Conservation (phyloP, 1,284 basidiomycete genomes). For the Puccinia triticina region DNA sequence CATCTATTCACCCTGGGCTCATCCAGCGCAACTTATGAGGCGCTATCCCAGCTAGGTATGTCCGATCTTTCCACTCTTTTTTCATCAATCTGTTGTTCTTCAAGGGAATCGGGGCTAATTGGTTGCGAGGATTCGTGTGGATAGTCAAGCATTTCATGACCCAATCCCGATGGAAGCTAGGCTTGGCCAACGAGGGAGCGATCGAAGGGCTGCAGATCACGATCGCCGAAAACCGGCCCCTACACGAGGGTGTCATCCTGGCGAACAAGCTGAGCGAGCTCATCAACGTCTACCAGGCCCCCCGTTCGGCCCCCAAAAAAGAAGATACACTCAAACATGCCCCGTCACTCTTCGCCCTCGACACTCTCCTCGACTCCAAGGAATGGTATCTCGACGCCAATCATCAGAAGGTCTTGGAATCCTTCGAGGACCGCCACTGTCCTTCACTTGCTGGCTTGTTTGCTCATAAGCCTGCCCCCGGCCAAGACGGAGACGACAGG, state of each 20-base stretch:
- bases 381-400: constrained; percentile 32
- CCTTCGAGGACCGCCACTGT: neutral
- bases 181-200: neutral
- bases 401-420: constrained; percentile 27
- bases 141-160: constrained; percentile 32
- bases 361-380: constrained; percentile 12
- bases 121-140: neutral
- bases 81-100: neutral
- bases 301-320: neutral
- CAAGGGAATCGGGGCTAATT: neutral
- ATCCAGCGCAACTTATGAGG: constrained; percentile 39
- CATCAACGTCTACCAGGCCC: constrained; percentile 6
- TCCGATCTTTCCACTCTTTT: neutral
- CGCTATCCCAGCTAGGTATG: constrained; percentile 41
- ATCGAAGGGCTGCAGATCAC: constrained; percentile 31
- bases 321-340: constrained; percentile 7
- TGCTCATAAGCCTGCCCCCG: neutral
- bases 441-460: neutral
- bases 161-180: constrained; percentile 14
- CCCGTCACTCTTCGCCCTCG: neutral
- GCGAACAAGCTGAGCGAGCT: constrained; percentile 40
- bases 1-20: constrained; percentile 45
- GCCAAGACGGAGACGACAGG: neutral
- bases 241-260: constrained; percentile 46
- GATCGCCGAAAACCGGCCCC: constrained; percentile 34